Conservation (phyloP, 2,329 filamentous ascomycete species). For the Sclerotinia nivalis region DNA sequence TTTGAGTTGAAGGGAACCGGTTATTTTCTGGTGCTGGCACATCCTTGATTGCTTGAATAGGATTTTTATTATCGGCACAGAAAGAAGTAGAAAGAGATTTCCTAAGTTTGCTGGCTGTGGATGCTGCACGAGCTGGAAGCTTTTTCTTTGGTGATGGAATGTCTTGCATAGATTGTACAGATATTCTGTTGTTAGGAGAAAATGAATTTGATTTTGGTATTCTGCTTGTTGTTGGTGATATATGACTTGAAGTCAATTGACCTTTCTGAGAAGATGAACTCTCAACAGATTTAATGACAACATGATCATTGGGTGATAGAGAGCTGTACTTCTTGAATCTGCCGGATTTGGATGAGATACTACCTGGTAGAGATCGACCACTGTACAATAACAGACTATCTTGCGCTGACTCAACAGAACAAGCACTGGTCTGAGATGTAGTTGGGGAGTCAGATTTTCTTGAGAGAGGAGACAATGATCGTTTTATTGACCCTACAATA, state of each 20-base stretch:
- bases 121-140: background rate
- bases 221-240: background rate
- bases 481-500: slow-evolving; percentile 20
- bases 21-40: background rate
- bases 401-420: background rate
- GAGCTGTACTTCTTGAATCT: slow-evolving; percentile 2
- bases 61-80: background rate
- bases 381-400: background rate
- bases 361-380: background rate
- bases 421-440: background rate
- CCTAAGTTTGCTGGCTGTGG: slow-evolving; percentile 1
- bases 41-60: background rate
- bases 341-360: background rate
- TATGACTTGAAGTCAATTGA: background rate
- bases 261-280: background rate
- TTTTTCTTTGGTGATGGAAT: background rate
- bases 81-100: slow-evolving; percentile 10
- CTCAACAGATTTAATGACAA: background rate
- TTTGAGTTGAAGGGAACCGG: background rate
- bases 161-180: slow-evolving; percentile 9
- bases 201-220: background rate
- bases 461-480: slow-evolving; percentile 18
- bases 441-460: background rate
- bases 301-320: background rate
- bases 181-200: background rate